Percentiles rank a stretch among this genome's conserved stretches.
phyloP scores from a whole-genome alignment of 2,329 filamentous ascomycete species.

The Sarocladium oryzae region DNA sequence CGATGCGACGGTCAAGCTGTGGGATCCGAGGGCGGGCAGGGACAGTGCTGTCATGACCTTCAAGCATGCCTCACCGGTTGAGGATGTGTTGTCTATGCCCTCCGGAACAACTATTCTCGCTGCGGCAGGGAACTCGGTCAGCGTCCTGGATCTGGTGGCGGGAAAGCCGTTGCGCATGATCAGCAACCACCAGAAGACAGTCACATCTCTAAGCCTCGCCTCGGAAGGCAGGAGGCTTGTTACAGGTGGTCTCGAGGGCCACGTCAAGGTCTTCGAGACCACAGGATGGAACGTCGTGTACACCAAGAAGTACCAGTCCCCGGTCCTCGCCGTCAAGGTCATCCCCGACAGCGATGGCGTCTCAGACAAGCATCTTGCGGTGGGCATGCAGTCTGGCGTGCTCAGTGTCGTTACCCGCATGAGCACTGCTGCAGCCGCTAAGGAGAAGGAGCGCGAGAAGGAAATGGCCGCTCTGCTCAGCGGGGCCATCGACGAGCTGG shows the following conservation, averaged over 20 bases:
- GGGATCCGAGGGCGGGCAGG: conserved; percentile 75
- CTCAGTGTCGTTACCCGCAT: conserved; percentile 85
- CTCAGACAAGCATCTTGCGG: conserved; percentile 87
- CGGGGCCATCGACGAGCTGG: conserved; percentile 72
- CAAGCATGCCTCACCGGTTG: conserved; percentile 85
- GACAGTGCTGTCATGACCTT: conserved; percentile 77
- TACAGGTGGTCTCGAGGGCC: conserved; percentile 85
- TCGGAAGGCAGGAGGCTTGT: conserved; percentile 76
- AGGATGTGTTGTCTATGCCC: conserved; percentile 80
- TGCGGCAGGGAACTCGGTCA: conserved; percentile 78
- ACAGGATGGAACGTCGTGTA: conserved; percentile 94
- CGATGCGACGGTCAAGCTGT: conserved; percentile 86
- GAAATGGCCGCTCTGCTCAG: conserved; percentile 78
- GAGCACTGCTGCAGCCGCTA: conserved; percentile 71
- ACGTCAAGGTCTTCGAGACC: conserved; percentile 96
- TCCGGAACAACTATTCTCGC: conserved; percentile 83
- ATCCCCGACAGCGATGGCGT: conserved; percentile 44
- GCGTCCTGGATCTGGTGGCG: conserved; percentile 86
- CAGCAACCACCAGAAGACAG: conserved; percentile 95
- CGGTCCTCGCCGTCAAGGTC: conserved; percentile 77
- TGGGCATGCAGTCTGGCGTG: conserved; percentile 92
- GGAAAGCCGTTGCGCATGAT: conserved; percentile 82
- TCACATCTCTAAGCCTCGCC: conserved; percentile 78
- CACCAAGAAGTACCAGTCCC: conserved; percentile 86
- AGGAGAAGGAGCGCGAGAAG: conserved; percentile 69